Base-by-base conservation (phyloP, 2,329 filamentous ascomycete species). In the Scedosporium dehoogii region DNA sequence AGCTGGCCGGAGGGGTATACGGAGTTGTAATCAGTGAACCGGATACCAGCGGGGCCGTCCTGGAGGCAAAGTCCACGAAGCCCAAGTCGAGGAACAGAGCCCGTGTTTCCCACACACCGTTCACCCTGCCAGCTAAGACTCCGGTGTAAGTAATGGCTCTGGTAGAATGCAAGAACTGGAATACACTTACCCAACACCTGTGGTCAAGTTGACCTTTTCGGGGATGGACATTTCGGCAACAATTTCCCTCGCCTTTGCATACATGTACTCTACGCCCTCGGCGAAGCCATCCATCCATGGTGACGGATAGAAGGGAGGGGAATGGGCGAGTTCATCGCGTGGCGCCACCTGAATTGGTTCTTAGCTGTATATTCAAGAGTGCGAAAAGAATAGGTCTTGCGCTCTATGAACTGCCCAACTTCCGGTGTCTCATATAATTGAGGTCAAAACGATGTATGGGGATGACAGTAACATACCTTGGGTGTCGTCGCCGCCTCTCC, bases 131-230 rank as follows among this genome's bases (percentile, higher is more conserved):
- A 76, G n/a, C 76, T 76, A 38, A 18, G 53, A 3, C 0, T 44
- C 33, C 3, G 44, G 64, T 33, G 21, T 23, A 7, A 48, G 4
- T 14, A 6, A n/a, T 12, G 5, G 55, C 48, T 7, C 6, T 33
- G 29, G 29, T 9, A 33, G 29, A 9, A 5, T 21, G 55, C 3
- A 1, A 27, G 16, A 41, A 6, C 23, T 3, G 25, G 5, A 9
- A 27, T 27, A n/a, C 21, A 76, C 85, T 73, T 76, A 93, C 84
- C 92, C 92, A 66, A 89, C 84, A 73, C 93, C 93, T 0, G 92
- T 97, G 2, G 93, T 97, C 66, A 99, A 73, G 73, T 97, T 97
- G 74, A 97, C 91, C 78, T 96, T 97, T 74, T 97, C 92, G 10
- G 86, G 71, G 42, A 96, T 80, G 0, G 91, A 96, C 75, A 96